Percentiles rank a stretch among this genome's conserved stretches.
These are phyloP conservation scores for Penicillium maclennaniae DNA, from an alignment of 495 filamentous ascomycete species.

Conservation along the genomic window DNA sequence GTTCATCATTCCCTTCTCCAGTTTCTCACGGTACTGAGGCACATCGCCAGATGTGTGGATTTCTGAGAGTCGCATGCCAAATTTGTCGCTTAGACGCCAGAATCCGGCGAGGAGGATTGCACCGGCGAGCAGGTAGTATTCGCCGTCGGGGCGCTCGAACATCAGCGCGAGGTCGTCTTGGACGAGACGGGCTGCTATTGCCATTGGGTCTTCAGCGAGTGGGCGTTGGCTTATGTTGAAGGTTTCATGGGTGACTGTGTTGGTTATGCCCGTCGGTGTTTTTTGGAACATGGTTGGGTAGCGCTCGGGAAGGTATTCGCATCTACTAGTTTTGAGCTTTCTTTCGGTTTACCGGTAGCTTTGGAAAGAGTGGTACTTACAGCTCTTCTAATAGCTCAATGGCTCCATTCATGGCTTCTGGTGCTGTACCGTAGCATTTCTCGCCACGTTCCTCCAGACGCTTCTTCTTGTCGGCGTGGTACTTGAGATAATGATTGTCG, in stretches of 20 bases:
- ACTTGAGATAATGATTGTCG: slow-evolving; percentile 76
- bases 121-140: slow-evolving; percentile 83
- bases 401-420: slow-evolving; percentile 71
- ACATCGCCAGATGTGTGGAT: slow-evolving; percentile 84
- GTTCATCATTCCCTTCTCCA: slow-evolving; percentile 81
- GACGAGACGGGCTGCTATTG: slow-evolving; percentile 64
- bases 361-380: slow-evolving; percentile 20
- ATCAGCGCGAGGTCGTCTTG: slow-evolving; percentile 89
- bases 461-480: slow-evolving; percentile 67
- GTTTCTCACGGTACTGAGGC: slow-evolving; percentile 69
- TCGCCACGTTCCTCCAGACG: slow-evolving; percentile 68
- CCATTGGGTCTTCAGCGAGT: slow-evolving; percentile 78
- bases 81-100: slow-evolving; percentile 83
- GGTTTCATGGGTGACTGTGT: slow-evolving; percentile 65
- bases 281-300: slow-evolving; percentile 71
- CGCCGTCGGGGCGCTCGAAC: slow-evolving; percentile 72
- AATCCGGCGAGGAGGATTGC: slow-evolving; percentile 79
- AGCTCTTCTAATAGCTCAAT: slow-evolving; percentile 79
- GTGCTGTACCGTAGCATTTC: slow-evolving; percentile 68
- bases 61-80: slow-evolving; percentile 75
- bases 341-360: background rate
- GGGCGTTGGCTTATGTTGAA: slow-evolving; percentile 68
- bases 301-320: slow-evolving; percentile 70
- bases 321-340: slow-evolving; percentile 24
- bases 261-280: slow-evolving; percentile 64